Percentiles rank a stretch among this genome's conserved stretches.
Conservation (phyloP, 805 yeast genomes). For the Saturnispora silvae region DNA sequence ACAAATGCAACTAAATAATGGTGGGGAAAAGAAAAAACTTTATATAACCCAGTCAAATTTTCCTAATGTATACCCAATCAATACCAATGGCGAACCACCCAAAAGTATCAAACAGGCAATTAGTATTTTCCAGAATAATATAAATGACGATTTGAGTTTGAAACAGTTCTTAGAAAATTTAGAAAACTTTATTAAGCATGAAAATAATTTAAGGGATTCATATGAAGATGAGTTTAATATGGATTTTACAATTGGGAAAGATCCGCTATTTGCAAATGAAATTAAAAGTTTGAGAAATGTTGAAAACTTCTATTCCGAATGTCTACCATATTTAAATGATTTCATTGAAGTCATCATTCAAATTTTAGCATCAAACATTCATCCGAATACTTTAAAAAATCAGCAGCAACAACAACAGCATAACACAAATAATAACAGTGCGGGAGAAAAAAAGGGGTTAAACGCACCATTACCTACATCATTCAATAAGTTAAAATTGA, state of each 20-base stretch:
- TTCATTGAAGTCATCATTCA: constrained; percentile 55
- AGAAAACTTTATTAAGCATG: constrained; percentile 60
- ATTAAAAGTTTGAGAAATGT: constrained; percentile 40
- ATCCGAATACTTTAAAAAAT: constrained; percentile 17
- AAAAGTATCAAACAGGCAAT: constrained; percentile 73
- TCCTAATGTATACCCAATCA: constrained; percentile 25
- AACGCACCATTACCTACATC: too few relatives aligned
- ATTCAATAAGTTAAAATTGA: constrained; percentile 13
- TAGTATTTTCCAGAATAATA: constrained; percentile 48
- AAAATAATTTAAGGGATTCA: constrained; percentile 28
- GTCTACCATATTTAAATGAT: constrained; percentile 49
- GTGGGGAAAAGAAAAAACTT: constrained; percentile 25
- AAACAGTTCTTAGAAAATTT: constrained; percentile 66
- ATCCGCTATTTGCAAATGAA: constrained; percentile 29
- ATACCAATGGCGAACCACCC: constrained; percentile 37
- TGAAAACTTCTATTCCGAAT: constrained; percentile 45
- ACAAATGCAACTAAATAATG: constrained; percentile 20
- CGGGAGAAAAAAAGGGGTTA: constrained; percentile 12
- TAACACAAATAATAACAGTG: constrained; percentile 4
- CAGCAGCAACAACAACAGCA: constrained; percentile 1
- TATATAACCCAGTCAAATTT: constrained; percentile 25
- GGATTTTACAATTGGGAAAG: too few relatives aligned
- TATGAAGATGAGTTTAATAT: constrained; percentile 17
- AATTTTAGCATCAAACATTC: constrained; percentile 43
- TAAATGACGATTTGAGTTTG: constrained; percentile 56